These are phyloP conservation scores for Colletotrichum musae DNA, from an alignment of 2,329 filamentous ascomycete genomes.

Conservation along the genomic window DNA sequence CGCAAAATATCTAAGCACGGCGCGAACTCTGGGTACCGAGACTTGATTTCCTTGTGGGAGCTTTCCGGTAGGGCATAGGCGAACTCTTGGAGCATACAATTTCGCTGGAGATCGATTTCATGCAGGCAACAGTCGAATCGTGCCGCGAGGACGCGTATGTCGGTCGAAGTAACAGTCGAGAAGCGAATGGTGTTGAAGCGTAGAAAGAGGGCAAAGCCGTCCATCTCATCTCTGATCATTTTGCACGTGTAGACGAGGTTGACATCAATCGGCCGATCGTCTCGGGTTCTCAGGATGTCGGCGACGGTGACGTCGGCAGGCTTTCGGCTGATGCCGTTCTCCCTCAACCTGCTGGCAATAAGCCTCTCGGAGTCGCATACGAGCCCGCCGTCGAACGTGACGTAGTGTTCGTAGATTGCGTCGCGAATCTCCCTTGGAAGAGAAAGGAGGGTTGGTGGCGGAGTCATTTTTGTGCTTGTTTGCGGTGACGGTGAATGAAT, in stretches of 20 bases:
- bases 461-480: background rate
- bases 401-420: background rate
- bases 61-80: background rate
- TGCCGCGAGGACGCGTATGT: background rate
- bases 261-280: conserved; percentile 18
- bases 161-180: background rate
- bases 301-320: background rate
- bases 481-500: no score
- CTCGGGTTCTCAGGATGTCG: background rate
- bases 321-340: background rate
- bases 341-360: background rate
- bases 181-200: conserved; percentile 16
- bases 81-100: background rate
- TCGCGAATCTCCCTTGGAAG: conserved; percentile 10
- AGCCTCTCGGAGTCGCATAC: background rate
- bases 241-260: conserved; percentile 14
- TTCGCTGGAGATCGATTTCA: background rate
- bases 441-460: background rate
- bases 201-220: conserved; percentile 6
- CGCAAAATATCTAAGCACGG: background rate
- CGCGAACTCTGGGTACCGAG: background rate
- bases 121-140: background rate
- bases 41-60: no score
- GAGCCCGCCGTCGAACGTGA: background rate
- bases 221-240: conserved; percentile 1